Evolutionary conservation across 2,329 filamentous ascomycete species (phyloP), one percentile per base, ranked within the genome.

Genomic region (Rutstroemia sydowiana): DNA sequence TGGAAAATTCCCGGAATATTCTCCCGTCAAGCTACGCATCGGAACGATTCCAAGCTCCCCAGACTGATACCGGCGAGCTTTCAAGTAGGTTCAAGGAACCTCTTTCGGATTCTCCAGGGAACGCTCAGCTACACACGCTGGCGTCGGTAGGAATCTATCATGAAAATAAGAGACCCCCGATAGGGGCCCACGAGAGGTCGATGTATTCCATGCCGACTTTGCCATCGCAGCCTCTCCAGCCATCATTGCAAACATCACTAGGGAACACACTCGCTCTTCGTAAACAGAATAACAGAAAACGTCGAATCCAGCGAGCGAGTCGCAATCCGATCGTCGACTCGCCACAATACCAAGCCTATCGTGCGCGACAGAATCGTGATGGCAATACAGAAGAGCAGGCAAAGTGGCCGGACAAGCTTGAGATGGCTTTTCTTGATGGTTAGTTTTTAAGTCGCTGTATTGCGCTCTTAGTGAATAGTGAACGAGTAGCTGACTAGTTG

Each of bases 391-490:
- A 82, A 60, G 75, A 83, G 59, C 75, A 82, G 61, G 73, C 75
- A 55, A 79, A 75, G 66, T 78, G 82, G 82, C 72, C 82, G 49
- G 73, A 80, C 3, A 75, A 79, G 58, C 71, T 85, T 8, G 82
- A 86, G 63, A 74, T 79, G 71, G 78, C 80, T 31, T 86, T 86
- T 61, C 75, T 85, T 54, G 82, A 86, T 68, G 79, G 82, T 84
- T 68, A 70, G 75, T 20, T 31, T 36, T 39, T 10, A 7, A 23
- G 11, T 20, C 42, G 32, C 11, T 37, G 13, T 51, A 42, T 55
- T 68, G 14, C 67, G 57, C 28, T 6, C 26, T 23, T 40, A 5
- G 9, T 36, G 34, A 8, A 5, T n/a, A 6, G 34, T 6, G 13
- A 36, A 16, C 7, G 14, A 36, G n/a, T n/a, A n/a, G n/a, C n/a